Evolutionary conservation across 345 rosid genomes (phyloP).

Genomic region (Lepidium sativum): DNA sequence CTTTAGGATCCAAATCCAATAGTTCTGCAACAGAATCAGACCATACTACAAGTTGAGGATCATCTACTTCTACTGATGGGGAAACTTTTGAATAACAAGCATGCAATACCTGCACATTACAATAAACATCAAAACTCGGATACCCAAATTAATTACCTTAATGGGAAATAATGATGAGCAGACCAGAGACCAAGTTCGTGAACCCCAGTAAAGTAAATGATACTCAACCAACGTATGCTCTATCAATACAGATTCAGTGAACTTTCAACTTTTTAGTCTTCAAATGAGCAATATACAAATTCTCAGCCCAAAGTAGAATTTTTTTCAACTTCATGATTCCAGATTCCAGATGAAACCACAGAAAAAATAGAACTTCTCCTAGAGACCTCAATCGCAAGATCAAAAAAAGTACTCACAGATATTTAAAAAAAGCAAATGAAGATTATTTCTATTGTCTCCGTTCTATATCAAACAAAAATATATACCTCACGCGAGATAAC

Average conservation of each 20-base stretch:
- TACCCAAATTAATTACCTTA: neutral
- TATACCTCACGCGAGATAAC: constrained; percentile 73
- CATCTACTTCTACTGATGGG: constrained; percentile 78
- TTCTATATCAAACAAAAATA: neutral
- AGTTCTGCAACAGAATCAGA: constrained; percentile 75
- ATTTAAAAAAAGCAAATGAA: neutral
- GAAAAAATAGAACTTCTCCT: neutral
- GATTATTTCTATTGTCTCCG: neutral
- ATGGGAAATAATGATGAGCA: neutral
- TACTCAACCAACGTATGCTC: neutral
- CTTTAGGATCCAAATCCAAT: constrained; percentile 78
- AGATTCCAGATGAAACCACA: neutral
- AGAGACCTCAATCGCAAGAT: neutral
- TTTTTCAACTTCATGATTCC: neutral
- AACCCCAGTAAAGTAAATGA: neutral
- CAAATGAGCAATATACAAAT: neutral
- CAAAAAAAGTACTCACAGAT: neutral
- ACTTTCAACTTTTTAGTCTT: neutral
- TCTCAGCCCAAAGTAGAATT: no score
- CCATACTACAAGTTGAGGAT: constrained; percentile 93
- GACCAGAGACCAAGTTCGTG: neutral
- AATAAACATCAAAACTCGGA: neutral
- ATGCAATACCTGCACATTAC: constrained; percentile 54
- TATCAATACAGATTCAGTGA: neutral
- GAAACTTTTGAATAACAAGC: constrained; percentile 85